Percentiles rank a stretch among this genome's conserved stretches.
These are phyloP conservation scores for Panicum hallii DNA, from an alignment of 202 grass and related monocot genomes.

Conservation along the genomic window DNA sequence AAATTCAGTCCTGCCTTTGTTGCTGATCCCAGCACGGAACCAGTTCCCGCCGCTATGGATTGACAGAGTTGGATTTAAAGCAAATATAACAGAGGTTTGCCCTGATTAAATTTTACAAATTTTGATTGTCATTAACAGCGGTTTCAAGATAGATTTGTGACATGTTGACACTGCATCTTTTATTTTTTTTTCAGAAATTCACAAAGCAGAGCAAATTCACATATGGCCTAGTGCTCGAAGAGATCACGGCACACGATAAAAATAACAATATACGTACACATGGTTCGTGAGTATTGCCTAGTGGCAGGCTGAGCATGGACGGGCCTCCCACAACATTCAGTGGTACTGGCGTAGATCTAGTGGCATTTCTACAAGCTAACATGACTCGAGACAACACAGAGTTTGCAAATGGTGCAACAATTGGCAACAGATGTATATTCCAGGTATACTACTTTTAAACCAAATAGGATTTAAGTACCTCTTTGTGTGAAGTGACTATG, in stretches of 20 bases:
- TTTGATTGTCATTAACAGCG: not conserved
- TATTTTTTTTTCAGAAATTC: slow-evolving; percentile 58
- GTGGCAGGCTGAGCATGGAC: slow-evolving; percentile 74
- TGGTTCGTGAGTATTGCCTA: slow-evolving; percentile 73
- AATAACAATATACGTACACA: slow-evolving; percentile 79
- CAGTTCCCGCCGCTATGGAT: slow-evolving; percentile 89
- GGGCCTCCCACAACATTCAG: slow-evolving; percentile 94
- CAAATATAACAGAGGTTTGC: slow-evolving; percentile 88
- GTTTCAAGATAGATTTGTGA: slow-evolving; percentile 26
- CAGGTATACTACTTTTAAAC: slow-evolving; percentile 53
- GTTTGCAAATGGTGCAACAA: slow-evolving; percentile 80
- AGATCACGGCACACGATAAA: slow-evolving; percentile 92
- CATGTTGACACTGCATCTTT: slow-evolving; percentile 23
- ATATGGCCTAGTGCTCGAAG: slow-evolving; percentile 84
- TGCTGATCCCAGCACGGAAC: slow-evolving; percentile 81
- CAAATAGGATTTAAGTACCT: not conserved
- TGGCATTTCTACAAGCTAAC: slow-evolving; percentile 87
- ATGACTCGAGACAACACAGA: slow-evolving; percentile 89
- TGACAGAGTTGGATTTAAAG: slow-evolving; percentile 91
- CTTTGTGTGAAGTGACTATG: not conserved
- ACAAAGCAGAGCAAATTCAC: slow-evolving; percentile 94
- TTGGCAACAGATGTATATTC: slow-evolving; percentile 87
- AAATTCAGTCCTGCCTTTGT: slow-evolving; percentile 80
- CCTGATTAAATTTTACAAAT: not conserved
- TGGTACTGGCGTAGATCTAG: slow-evolving; percentile 76